These are phyloP conservation scores for Streptanthus diversifolius DNA, from an alignment of 345 rosid species.

Conservation along the genomic window DNA sequence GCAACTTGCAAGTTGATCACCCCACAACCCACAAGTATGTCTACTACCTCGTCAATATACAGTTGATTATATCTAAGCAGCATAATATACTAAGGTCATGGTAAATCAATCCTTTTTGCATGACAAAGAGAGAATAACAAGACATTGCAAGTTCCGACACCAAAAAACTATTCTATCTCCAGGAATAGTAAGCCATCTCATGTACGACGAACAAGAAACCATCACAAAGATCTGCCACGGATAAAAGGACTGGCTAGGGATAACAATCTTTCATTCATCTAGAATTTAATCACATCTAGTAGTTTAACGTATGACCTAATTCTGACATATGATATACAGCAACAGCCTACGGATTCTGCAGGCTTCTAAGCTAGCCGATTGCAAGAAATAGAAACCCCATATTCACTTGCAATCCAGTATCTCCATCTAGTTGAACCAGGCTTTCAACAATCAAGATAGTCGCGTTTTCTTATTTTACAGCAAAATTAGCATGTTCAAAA, in stretches of 20 bases:
- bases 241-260: background rate
- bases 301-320: background rate
- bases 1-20: conserved; percentile 21
- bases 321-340: background rate
- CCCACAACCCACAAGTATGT: conserved; percentile 7
- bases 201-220: conserved; percentile 2
- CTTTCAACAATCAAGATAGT: conserved; percentile 18
- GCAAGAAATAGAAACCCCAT: background rate
- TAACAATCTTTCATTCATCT: background rate
- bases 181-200: background rate
- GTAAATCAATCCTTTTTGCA: background rate
- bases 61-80: conserved; percentile 11
- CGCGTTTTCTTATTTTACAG: conserved; percentile 9
- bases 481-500: conserved; percentile 4
- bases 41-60: conserved; percentile 9
- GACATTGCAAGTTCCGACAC: background rate
- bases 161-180: conserved; percentile 3
- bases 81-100: conserved; percentile 9
- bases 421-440: conserved; percentile 12
- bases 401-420: conserved; percentile 4
- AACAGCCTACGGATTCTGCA: conserved; percentile 13
- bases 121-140: background rate
- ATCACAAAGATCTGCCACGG: conserved; percentile 7
- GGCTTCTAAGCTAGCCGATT: background rate
- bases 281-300: conserved; percentile 2